phyloP scores from a whole-genome alignment of 2,329 filamentous ascomycete genomes.

The Microcyclosporella mali region DNA sequence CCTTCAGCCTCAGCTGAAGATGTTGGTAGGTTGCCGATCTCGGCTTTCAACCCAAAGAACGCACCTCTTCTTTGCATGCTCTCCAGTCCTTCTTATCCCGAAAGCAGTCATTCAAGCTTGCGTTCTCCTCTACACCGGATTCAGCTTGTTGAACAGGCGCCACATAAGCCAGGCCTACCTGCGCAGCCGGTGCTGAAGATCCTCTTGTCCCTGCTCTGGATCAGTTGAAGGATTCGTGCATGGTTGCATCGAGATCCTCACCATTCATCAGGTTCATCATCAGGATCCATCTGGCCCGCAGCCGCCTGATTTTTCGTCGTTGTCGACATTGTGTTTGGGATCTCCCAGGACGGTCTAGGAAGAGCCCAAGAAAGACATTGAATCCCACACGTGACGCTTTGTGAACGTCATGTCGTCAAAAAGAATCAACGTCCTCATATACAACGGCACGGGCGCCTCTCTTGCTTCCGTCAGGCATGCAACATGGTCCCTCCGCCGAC shows the following conservation, averaged over 20 bases:
- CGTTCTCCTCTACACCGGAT: conserved; percentile 65
- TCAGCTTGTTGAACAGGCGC: neutral
- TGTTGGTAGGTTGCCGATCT: conserved; percentile 7
- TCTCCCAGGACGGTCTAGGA: neutral
- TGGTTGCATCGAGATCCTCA: conserved; percentile 43
- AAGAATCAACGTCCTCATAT: conserved; percentile 86
- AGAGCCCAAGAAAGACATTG: conserved; percentile 4
- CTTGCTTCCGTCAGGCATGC: conserved; percentile 85
- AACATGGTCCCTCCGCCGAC: conserved; percentile 74
- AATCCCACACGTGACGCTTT: conserved; percentile 13
- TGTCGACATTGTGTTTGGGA: conserved; percentile 24
- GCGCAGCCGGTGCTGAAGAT: conserved; percentile 95
- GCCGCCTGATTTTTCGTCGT: conserved; percentile 22
- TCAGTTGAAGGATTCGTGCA: neutral
- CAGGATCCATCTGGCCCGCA: conserved; percentile 44
- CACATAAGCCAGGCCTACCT: conserved; percentile 48
- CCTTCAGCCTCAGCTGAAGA: conserved; percentile 2
- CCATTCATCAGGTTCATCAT: conserved; percentile 95
- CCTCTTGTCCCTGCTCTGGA: conserved; percentile 73
- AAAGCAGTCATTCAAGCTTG: conserved; percentile 89
- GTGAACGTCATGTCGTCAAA: conserved; percentile 37
- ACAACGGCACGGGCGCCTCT: conserved; percentile 81
- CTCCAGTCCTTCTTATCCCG: conserved; percentile 96
- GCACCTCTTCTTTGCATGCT: conserved; percentile 77
- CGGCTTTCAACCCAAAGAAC: conserved; percentile 31